Evolutionary conservation across 1,284 basidiomycete genomes (phyloP), one percentile per base, ranked within the genome.

Genomic region (Cryptococcus floricola): DNA sequence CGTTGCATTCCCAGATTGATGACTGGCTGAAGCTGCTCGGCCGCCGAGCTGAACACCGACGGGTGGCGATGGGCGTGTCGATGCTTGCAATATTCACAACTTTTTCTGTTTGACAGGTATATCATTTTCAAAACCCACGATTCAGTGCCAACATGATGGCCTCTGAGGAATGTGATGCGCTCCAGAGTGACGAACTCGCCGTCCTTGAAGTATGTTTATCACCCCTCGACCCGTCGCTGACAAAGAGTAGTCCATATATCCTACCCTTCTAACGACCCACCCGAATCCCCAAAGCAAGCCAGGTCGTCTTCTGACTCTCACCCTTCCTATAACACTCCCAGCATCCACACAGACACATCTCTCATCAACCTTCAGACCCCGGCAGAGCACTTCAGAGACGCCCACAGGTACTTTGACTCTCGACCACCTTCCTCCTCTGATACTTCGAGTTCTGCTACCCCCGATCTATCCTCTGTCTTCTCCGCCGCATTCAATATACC

Each of bases 161-260:
- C 1, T 34, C 31, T 34, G 31, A 34, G 4, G 7, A 56, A 27
- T 68, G 64, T 31, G 13, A 18, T 4, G 37, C 23, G 8, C 54
- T 70, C 25, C 68, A 71, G 41, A 59, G 68, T 19, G 70, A 73
- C 45, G 69, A 73, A 53, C 46, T 71, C 28, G 54, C 61, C 3
- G 70, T 68, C 4, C 55, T 71, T 2, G 65, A 71, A 53, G 70
- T 70, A 28, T 54, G 67, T 55, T 45, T 7, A 10, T 42, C 38
- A 9, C 23, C 23, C 41, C 23, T 23, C 27, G 18, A 43, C 1
- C n/a, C 19, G 16, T 13, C 19, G 31, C 42, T 44, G 41, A 44
- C 37, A 25, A 13, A n/a, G n/a, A 18, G 16, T 48, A 72, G 71
- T 66, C 71, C 6, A 71, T 74, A 44, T 72, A 74, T 55, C 67